Base-by-base conservation (phyloP, 169 alveolate species). In the Toxoplasma gondii region DNA sequence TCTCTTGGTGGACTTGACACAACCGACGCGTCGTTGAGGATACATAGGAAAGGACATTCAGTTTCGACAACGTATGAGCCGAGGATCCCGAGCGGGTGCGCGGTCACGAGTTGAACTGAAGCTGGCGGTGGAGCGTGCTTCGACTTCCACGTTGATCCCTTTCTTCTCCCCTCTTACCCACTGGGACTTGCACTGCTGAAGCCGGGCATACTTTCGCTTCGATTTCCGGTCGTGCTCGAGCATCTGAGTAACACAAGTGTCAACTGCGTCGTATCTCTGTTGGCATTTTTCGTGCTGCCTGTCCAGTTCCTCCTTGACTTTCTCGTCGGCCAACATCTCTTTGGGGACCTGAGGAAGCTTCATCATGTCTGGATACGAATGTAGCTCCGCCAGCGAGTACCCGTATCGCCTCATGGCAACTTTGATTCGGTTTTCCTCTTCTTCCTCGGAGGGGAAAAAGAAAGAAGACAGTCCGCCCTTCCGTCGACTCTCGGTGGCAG, bases 331-430 rank as follows among this genome's bases (percentile, higher is more conserved):
- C 34, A 82, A 4, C 90, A 41, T 49, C 39, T 19, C 41, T 29
- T 82, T 36, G 38, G 90, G 41, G 31, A 82, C 36, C 38, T 39
- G 49, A 22, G 90, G 90, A 22, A 82, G 67, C 38, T 82, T 29
- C 90, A 82, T 82, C 90, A 82, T 82, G 41, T 39, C 54, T 19
- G 90, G 90, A 82, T 41, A 82, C 38, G 90, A 39, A 82, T 82
- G 90, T 16, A 82, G 38, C 67, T 82, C 70, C n/a, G 90, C 90
- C 17, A 82, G 38, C 34, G 90, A 43, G 67, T 82, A 82, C 10
- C 90, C 90, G 67, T 82, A 82, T 17, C 90, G 90, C 67, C 36
- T 82, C 90, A 12, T 39, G 27, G 90, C 90, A 82, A 82, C 17
- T 36, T 10, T 82, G 24, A 38, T 43, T 7, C 67, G 64, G 38